Percentiles rank a stretch among this genome's conserved stretches.
These are phyloP conservation scores for Zhuliangozyma blackwelliae DNA, from an alignment of 1,139 yeast genomes.

Conservation along the genomic window DNA sequence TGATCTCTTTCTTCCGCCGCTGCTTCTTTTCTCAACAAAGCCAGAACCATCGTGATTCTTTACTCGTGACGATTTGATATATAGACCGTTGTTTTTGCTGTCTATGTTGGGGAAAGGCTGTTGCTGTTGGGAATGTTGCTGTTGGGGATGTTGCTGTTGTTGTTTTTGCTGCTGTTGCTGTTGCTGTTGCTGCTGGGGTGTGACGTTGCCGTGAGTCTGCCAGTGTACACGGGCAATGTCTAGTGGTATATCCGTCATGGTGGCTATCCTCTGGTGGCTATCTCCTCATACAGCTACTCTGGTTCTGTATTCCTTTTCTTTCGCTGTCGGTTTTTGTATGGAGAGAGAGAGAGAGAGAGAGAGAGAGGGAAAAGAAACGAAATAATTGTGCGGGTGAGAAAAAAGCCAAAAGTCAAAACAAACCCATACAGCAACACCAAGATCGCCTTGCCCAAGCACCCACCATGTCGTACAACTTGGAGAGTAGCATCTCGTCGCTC, in stretches of 20 bases:
- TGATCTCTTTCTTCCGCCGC: conserved; percentile 27
- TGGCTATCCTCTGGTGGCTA: no score
- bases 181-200: neutral
- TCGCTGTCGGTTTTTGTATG: no score
- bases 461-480: conserved; percentile 3
- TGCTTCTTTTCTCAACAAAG: no score
- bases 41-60: no score
- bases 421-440: neutral
- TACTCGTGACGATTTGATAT: no score
- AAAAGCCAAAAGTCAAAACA: neutral
- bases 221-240: neutral
- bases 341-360: no score
- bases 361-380: neutral
- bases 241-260: conserved; percentile 10
- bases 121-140: neutral
- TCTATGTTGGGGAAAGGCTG: conserved; percentile 11
- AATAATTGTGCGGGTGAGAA: neutral
- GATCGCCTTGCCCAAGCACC: neutral
- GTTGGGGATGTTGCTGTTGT: no score
- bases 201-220: neutral
- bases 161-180: neutral
- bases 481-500: conserved; percentile 27
- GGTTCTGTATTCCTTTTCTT: no score
- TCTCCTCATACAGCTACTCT: no score
- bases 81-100: conserved; percentile 6